Evolutionary conservation across 176 grass and related monocot species (phyloP).

Genomic region (Rhynchospora pubera): DNA sequence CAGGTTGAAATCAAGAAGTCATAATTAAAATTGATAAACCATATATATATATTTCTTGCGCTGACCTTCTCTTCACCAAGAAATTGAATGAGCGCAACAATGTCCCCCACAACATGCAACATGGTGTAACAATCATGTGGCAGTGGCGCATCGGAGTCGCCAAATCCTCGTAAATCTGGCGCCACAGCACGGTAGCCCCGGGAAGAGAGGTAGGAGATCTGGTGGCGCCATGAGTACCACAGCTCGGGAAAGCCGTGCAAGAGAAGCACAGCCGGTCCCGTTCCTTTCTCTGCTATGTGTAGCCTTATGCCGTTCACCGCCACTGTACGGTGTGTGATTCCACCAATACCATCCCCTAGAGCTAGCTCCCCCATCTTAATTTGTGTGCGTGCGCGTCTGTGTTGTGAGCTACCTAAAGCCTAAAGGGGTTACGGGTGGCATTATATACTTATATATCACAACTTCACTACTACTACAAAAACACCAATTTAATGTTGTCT

Average conservation of each 20-base stretch:
- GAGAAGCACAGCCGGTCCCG: constrained; percentile 30
- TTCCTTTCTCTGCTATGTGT: constrained; percentile 45
- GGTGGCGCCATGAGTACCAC: constrained; percentile 50
- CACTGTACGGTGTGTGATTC: constrained; percentile 23
- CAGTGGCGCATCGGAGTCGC: constrained; percentile 32
- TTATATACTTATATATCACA: not conserved
- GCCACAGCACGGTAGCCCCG: constrained; percentile 32
- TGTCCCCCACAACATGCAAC: constrained; percentile 37
- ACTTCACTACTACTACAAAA: no score
- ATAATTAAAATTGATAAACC: no score
- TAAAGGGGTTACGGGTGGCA: not conserved
- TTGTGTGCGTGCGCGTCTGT: not conserved
- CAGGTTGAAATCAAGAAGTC: not conserved
- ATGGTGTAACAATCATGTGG: constrained; percentile 24
- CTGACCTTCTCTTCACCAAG: constrained; percentile 36
- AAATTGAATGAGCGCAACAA: constrained; percentile 36
- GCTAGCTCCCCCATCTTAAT: not conserved
- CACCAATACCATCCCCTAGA: not conserved
- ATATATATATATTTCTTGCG: no score
- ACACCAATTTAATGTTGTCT: no score
- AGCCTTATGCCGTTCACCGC: constrained; percentile 35
- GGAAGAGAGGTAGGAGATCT: constrained; percentile 28
- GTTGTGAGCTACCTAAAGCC: not conserved
- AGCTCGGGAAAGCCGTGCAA: constrained; percentile 44
- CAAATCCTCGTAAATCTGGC: constrained; percentile 41